Evolutionary conservation across 768 basidiomycete genomes (phyloP).

Genomic region (Suillus decipiens): DNA sequence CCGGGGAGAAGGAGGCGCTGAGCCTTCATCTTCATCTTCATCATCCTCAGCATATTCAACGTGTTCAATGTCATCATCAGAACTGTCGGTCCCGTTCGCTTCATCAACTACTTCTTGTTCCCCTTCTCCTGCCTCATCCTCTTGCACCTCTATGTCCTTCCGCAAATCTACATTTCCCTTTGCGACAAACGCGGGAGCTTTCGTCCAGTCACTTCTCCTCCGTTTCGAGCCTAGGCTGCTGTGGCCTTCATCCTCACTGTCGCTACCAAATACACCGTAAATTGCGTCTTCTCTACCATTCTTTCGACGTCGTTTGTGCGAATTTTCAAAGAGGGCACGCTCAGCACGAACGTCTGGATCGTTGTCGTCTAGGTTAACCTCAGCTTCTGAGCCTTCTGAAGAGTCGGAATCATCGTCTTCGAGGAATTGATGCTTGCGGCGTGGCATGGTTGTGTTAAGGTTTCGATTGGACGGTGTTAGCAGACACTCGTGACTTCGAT

Average conservation of each 20-base stretch:
- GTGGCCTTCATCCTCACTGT: constrained; percentile 63
- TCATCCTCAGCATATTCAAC: constrained; percentile 39
- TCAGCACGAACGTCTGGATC: constrained; percentile 72
- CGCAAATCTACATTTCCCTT: constrained; percentile 45
- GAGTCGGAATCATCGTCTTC: constrained; percentile 76
- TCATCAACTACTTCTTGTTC: constrained; percentile 30
- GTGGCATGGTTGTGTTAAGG: constrained; percentile 52
- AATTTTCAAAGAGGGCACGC: constrained; percentile 73
- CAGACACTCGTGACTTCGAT: too few relatives aligned
- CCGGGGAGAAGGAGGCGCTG: constrained; percentile 59
- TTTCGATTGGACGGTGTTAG: not conserved
- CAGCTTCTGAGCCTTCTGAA: constrained; percentile 56
- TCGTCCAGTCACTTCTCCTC: constrained; percentile 67
- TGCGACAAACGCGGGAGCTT: constrained; percentile 74
- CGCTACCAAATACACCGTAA: constrained; percentile 76
- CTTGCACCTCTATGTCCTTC: constrained; percentile 45
- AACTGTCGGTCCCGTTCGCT: constrained; percentile 28
- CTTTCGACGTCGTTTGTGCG: constrained; percentile 72
- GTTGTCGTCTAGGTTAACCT: constrained; percentile 46
- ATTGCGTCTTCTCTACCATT: constrained; percentile 70
- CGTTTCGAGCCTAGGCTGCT: constrained; percentile 28
- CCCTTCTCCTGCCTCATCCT: constrained; percentile 37
- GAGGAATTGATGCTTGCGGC: constrained; percentile 73
- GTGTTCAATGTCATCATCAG: constrained; percentile 25
- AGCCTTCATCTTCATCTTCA: constrained; percentile 47